Conservation (phyloP, 2,329 filamentous ascomycete species). For the Cadophora luteo-olivacea region DNA sequence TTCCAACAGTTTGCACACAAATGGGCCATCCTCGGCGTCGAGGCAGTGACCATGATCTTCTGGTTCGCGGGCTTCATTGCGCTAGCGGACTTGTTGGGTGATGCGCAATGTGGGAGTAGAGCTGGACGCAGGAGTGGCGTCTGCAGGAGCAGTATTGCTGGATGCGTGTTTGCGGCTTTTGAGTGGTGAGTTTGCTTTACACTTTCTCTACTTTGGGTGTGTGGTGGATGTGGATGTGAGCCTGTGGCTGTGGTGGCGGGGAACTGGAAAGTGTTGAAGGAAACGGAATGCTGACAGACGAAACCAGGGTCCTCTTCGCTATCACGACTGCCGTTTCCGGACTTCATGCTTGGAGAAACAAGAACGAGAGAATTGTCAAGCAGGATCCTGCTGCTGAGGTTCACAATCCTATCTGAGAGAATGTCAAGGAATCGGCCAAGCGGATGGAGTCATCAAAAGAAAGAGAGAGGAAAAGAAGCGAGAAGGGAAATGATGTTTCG, state of each 20-base stretch:
- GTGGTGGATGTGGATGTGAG: too few species aligned
- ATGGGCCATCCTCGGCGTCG: constrained; percentile 69
- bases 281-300: not conserved
- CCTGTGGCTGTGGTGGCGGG: not conserved
- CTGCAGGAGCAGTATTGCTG: constrained; percentile 45
- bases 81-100: constrained; percentile 68
- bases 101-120: constrained; percentile 58
- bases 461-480: not conserved
- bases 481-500: not conserved
- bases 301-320: constrained; percentile 55
- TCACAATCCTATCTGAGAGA: constrained; percentile 8
- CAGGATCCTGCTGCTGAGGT: constrained; percentile 36
- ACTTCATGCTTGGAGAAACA: constrained; percentile 53
- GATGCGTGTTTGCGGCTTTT: constrained; percentile 54
- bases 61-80: constrained; percentile 91
- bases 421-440: too few species aligned
- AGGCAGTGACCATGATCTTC: constrained; percentile 79
- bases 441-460: too few species aligned
- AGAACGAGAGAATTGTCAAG: constrained; percentile 28
- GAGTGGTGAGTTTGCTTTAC: constrained; percentile 48
- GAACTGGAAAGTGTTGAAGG: not conserved
- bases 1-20: constrained; percentile 66
- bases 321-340: constrained; percentile 56
- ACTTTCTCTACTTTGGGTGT: not conserved
- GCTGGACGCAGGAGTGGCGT: constrained; percentile 21